Evolutionary conservation across 768 basidiomycete species (phyloP).

Genomic region (Suillus americanus): DNA sequence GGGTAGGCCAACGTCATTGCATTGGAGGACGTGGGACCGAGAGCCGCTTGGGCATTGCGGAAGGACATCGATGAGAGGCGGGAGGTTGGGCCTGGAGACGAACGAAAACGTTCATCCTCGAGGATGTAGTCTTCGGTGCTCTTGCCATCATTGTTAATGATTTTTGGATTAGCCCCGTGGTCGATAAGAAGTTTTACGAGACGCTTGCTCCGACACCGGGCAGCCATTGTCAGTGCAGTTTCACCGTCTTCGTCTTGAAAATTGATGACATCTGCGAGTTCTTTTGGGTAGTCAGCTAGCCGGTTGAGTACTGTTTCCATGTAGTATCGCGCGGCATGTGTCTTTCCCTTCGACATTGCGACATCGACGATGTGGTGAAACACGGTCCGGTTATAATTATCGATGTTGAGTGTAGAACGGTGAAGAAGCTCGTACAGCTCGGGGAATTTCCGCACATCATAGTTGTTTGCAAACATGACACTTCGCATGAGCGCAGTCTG

Average conservation of each 20-base stretch:
- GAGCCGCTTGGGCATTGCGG: conserved; percentile 66
- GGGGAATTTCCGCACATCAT: conserved; percentile 98
- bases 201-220: conserved; percentile 91
- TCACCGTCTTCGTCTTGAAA: conserved; percentile 99
- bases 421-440: conserved; percentile 96
- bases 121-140: conserved; percentile 98
- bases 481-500: conserved; percentile 98
- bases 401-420: conserved; percentile 98
- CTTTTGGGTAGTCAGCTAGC: conserved; percentile 90
- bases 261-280: conserved; percentile 96
- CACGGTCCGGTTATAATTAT: conserved; percentile 94
- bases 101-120: conserved; percentile 95
- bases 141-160: conserved; percentile 92
- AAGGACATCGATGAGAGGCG: conserved; percentile 68
- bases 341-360: conserved; percentile 96
- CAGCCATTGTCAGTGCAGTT: conserved; percentile 95
- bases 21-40: conserved; percentile 29
- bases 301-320: conserved; percentile 94
- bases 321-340: conserved; percentile 96
- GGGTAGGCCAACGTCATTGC: conserved; percentile 34
- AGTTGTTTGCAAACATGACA: conserved; percentile 99
- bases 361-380: conserved; percentile 99
- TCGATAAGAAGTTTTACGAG: conserved; percentile 95
- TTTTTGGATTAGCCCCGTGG: conserved; percentile 94
- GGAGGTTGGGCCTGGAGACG: conserved; percentile 80